Conservation (phyloP, 2,329 filamentous ascomycete genomes). For the Aspergillus hortae region DNA sequence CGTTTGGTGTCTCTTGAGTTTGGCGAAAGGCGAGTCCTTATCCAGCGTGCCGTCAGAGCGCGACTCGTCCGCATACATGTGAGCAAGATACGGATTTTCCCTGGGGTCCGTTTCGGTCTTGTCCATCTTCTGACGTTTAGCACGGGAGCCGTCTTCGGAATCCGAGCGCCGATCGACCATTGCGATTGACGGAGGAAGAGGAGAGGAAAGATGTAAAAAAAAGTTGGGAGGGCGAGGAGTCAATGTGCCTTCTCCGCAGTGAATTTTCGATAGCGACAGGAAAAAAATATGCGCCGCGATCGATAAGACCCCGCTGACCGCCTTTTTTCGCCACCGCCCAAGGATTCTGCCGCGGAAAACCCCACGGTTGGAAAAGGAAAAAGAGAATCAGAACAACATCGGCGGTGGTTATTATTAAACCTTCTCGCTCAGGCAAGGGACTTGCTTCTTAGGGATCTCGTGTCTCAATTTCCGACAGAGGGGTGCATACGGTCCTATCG, state of each 20-base stretch:
- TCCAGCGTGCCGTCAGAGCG: conserved; percentile 18
- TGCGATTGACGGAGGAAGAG: conserved; percentile 14
- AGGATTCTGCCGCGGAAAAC: conserved; percentile 23
- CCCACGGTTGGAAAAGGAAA: conserved; percentile 27
- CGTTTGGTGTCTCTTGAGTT: conserved; percentile 73
- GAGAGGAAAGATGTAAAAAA: conserved; percentile 7
- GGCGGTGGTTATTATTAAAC: conserved; percentile 1
- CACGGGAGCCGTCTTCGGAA: conserved; percentile 46
- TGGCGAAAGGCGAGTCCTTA: conserved; percentile 53
- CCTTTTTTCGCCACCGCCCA: conserved; percentile 22
- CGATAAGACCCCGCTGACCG: conserved; percentile 31
- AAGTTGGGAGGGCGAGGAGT: background rate
- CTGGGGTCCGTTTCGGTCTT: conserved; percentile 49
- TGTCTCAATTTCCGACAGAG: background rate
- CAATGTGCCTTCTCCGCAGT: conserved; percentile 1
- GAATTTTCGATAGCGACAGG: conserved; percentile 3
- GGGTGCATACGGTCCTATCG: background rate
- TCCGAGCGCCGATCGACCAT: conserved; percentile 59
- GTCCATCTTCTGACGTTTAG: conserved; percentile 55
- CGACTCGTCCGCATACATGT: conserved; percentile 64
- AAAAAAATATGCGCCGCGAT: conserved; percentile 18
- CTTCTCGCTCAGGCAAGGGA: conserved; percentile 3
- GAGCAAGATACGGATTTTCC: conserved; percentile 85
- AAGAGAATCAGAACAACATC: background rate
- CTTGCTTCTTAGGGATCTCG: background rate